A percentile compares a stretch with the other conserved stretches of the same genome.
phyloP scores from a whole-genome alignment of 2,329 filamentous ascomycete genomes.

The Phaeosphaeriaceae sp. region DNA sequence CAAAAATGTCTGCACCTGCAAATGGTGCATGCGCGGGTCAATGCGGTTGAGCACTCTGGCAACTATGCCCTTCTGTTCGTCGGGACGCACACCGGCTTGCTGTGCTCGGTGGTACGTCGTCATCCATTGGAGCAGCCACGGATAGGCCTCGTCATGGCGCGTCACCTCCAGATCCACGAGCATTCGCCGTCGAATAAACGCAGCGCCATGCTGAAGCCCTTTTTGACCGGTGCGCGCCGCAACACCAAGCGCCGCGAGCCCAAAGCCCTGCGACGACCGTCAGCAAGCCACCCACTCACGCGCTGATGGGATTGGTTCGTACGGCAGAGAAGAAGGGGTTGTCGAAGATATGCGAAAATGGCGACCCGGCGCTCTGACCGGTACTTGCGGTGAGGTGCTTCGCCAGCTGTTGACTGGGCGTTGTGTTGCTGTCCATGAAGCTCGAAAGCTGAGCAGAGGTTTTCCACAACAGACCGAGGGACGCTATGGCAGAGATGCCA shows the following conservation, averaged over 20 bases:
- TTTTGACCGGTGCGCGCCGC: slow-evolving; percentile 81
- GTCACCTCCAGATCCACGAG: slow-evolving; percentile 96
- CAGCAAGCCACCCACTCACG: slow-evolving; percentile 36
- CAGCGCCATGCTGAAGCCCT: slow-evolving; percentile 74
- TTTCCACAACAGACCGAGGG: slow-evolving; percentile 12
- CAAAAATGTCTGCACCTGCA: slow-evolving; percentile 70
- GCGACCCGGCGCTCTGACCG: slow-evolving; percentile 45
- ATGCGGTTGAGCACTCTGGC: slow-evolving; percentile 64
- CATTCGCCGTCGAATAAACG: slow-evolving; percentile 80
- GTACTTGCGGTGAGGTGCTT: slow-evolving; percentile 42
- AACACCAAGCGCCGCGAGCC: slow-evolving; percentile 87
- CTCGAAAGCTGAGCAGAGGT: slow-evolving; percentile 10
- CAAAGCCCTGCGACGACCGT: slow-evolving; percentile 69
- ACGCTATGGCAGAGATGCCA: slow-evolving; percentile 23
- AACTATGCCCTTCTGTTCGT: slow-evolving; percentile 50
- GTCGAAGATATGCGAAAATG: slow-evolving; percentile 54
- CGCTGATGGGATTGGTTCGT: slow-evolving; percentile 42
- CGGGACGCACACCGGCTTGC: slow-evolving; percentile 53
- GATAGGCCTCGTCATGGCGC: slow-evolving; percentile 90
- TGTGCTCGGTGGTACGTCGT: slow-evolving; percentile 76
- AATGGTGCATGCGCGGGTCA: slow-evolving; percentile 67
- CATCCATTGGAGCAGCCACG: slow-evolving; percentile 95
- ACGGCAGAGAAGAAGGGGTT: slow-evolving; percentile 64
- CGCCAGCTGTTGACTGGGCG: slow-evolving; percentile 44
- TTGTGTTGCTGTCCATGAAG: slow-evolving; percentile 45